Conservation (phyloP, 805 yeast species). For the Saccharomycopsis lassenensis region DNA sequence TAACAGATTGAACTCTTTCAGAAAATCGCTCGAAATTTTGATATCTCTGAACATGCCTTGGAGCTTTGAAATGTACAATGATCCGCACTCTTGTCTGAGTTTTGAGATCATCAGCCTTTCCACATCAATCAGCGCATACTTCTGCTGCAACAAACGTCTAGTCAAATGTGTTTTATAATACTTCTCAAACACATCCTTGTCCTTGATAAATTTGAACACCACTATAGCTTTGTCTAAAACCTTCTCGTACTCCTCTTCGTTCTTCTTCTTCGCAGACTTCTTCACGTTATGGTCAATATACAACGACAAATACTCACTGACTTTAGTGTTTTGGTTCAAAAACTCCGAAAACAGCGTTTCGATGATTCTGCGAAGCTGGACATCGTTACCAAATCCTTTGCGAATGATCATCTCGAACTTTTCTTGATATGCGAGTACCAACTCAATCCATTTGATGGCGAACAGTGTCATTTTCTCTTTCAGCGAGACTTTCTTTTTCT, state of each 20-base stretch:
- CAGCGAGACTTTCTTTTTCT: conserved; percentile 15
- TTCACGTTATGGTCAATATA: conserved; percentile 43
- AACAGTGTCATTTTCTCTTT: conserved; percentile 33
- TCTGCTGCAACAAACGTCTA: conserved; percentile 51
- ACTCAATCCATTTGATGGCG: conserved; percentile 61
- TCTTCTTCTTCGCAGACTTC: conserved; percentile 33
- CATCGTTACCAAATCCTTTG: conserved; percentile 39
- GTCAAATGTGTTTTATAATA: conserved; percentile 82
- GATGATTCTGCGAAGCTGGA: conserved; percentile 39
- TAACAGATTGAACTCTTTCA: conserved; percentile 29
- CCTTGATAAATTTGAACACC: conserved; percentile 59
- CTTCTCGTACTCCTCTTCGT: conserved; percentile 33
- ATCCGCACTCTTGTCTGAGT: conserved; percentile 67
- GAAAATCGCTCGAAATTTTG: conserved; percentile 40
- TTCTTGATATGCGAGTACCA: conserved; percentile 39
- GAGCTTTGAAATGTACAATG: conserved; percentile 64
- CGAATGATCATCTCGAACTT: conserved; percentile 40
- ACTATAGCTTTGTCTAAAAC: conserved; percentile 44
- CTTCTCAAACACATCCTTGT: conserved; percentile 78
- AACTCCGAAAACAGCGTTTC: conserved; percentile 53
- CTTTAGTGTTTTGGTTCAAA: conserved; percentile 30
- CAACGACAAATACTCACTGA: conserved; percentile 6
- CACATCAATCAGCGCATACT: conserved; percentile 34
- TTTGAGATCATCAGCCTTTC: conserved; percentile 61
- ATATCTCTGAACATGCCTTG: conserved; percentile 86